These are phyloP conservation scores for Leccinellum rugosiceps DNA, from an alignment of 768 basidiomycete genomes.

Conservation along the genomic window DNA sequence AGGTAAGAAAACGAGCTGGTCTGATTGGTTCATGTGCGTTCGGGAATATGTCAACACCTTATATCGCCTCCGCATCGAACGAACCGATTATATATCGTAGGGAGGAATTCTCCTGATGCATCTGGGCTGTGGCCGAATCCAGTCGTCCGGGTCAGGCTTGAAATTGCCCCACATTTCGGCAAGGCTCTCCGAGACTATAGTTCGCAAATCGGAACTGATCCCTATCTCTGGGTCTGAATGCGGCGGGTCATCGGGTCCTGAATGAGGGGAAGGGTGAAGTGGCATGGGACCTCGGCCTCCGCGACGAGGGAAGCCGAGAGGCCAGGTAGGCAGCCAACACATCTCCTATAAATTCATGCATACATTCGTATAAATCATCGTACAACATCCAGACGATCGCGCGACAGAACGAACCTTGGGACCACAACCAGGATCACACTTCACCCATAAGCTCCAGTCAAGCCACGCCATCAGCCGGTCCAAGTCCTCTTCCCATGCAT, in stretches of 20 bases:
- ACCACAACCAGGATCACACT: constrained; percentile 44
- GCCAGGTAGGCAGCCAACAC: constrained; percentile 29
- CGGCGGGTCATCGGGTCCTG: neutral
- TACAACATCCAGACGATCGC: neutral
- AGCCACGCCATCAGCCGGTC: constrained; percentile 45
- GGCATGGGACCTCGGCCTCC: neutral
- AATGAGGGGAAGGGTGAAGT: neutral
- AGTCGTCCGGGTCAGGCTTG: constrained; percentile 6
- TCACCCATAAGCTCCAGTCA: constrained; percentile 51
- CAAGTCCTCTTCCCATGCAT: constrained; percentile 35
- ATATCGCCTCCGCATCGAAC: neutral
- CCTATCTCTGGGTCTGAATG: neutral
- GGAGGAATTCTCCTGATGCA: constrained; percentile 15
- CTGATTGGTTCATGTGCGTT: neutral
- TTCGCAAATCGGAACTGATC: neutral
- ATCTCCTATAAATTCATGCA: constrained; percentile 16
- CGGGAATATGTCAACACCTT: neutral
- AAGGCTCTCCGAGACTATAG: neutral
- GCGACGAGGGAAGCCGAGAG: constrained; percentile 8
- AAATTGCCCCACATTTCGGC: neutral
- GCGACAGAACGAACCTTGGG: constrained; percentile 37
- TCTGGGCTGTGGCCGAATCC: constrained; percentile 22
- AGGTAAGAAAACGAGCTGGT: neutral
- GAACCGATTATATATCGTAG: neutral
- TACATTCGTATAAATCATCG: neutral